These are phyloP conservation scores for Neospermospora avenae DNA, from an alignment of 2,329 filamentous ascomycete species.

Conservation along the genomic window DNA sequence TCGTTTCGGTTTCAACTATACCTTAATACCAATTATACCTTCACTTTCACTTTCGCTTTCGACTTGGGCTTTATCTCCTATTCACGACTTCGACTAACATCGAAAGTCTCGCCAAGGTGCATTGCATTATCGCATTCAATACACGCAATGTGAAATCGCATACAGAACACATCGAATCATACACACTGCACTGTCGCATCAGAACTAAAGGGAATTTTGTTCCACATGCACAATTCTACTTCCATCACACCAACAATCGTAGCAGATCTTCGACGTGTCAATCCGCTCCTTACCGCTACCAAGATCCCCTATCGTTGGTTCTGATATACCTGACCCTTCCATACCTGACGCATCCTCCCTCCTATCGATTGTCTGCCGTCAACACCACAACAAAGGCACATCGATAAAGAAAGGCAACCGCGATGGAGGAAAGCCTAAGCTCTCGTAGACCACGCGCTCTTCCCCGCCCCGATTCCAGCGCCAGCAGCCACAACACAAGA, in stretches of 20 bases:
- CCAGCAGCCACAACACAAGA: constrained; percentile 24
- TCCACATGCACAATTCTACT: background rate
- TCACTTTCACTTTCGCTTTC: background rate
- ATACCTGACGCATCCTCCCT: constrained; percentile 6
- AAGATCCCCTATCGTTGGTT: background rate
- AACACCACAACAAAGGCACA: background rate
- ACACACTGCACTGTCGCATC: background rate
- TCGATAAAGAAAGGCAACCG: constrained; percentile 15
- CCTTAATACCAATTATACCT: background rate
- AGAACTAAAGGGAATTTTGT: too few species aligned
- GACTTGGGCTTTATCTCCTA: background rate
- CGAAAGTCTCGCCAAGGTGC: constrained; percentile 7
- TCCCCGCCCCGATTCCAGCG: constrained; percentile 24
- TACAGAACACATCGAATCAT: constrained; percentile 2
- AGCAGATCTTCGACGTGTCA: background rate
- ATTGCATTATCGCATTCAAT: background rate
- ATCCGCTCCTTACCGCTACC: background rate
- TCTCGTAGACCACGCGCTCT: constrained; percentile 8
- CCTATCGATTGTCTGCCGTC: background rate
- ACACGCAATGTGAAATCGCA: constrained; percentile 13
- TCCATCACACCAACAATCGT: background rate
- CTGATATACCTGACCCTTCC: constrained; percentile 1
- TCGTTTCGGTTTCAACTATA: background rate
- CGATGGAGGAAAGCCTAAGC: constrained; percentile 21
- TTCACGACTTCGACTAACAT: constrained; percentile 1